phyloP scores from a whole-genome alignment of 2,329 filamentous ascomycete genomes.

The Botrytis pseudocinerea region DNA sequence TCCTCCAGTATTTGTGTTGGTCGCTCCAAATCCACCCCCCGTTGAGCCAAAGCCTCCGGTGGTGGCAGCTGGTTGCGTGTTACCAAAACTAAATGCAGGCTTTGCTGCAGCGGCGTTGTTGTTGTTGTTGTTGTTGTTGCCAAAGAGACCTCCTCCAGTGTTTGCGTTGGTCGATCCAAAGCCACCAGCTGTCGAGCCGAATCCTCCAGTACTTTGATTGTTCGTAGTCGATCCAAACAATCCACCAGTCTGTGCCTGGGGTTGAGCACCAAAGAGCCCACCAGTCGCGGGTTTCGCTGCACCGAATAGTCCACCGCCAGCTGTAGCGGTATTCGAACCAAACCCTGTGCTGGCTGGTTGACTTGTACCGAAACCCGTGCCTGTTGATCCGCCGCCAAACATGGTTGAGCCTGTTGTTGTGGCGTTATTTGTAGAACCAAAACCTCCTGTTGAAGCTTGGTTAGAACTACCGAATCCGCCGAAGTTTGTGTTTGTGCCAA shows the following conservation, averaged over 20 bases:
- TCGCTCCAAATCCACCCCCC: conserved; percentile 33
- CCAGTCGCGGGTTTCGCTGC: conserved; percentile 41
- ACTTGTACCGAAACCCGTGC: conserved; percentile 49
- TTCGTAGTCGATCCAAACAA: conserved; percentile 31
- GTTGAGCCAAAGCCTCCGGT: conserved; percentile 36
- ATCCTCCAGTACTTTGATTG: conserved; percentile 42
- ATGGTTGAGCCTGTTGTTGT: conserved; percentile 41
- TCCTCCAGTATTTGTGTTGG: conserved; percentile 26
- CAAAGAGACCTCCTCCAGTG: conserved; percentile 35
- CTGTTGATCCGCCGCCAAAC: conserved; percentile 45
- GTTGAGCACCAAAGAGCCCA: conserved; percentile 46
- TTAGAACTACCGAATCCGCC: conserved; percentile 42
- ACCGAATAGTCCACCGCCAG: conserved; percentile 46
- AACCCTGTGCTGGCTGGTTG: conserved; percentile 50
- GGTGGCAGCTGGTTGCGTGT: conserved; percentile 28
- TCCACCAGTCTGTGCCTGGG: conserved; percentile 32
- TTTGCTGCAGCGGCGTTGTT: conserved; percentile 44
- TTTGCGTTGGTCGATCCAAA: conserved; percentile 38
- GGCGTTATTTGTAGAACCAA: conserved; percentile 36
- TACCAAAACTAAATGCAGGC: conserved; percentile 40
- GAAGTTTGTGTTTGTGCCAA: conserved; percentile 52
- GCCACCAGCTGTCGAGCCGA: conserved; percentile 42
- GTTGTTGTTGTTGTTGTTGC: conserved; percentile 34
- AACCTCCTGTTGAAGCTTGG: conserved; percentile 32
- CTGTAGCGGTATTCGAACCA: conserved; percentile 44